Evolutionary conservation across 441 rosid genomes (phyloP), one percentile per base, ranked within the genome.

Genomic region (Populus hybrid): DNA sequence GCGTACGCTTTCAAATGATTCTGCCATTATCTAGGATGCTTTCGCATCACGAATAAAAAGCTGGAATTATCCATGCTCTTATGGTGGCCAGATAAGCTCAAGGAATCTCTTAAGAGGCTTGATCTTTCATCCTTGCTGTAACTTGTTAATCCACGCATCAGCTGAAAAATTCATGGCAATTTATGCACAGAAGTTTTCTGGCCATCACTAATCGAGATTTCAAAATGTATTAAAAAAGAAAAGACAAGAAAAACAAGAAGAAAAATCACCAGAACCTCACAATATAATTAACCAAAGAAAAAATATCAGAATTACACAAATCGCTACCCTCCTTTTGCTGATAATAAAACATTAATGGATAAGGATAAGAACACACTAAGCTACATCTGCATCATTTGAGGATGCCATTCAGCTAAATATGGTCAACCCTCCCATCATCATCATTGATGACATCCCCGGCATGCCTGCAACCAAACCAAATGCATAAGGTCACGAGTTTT

Each of bases 361-460:
- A 69, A 66, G 24, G 72, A 68, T 24, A 61, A 70, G 72, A 81
- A 42, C 87, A 86, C 81, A 69, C 78, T 82, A 85, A 73, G 81
- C 88, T 81, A 83, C 85, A 70, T 21, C 16, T n/a, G 77, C 83
- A 4, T 50, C 18, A 16, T 26, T 67, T 18, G 20, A 26, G 61
- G 72, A 40, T 70, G 75, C 35, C 67, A 36, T 76, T 70, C 66
- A 40, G 79, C 81, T 87, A 85, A 77, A 85, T 82, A 78, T 80
- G 90, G 80, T 90, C 92, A 14, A 11, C 78, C 81, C 88, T 84
- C 35, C 90, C 81, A 35, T 88, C 91, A 20, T 88, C 91, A 10
- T 90, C 90, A 2, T 81, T 81, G 28, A 84, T 85, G 61, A 87
- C 90, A 70, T 91, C 96, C 36, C 92, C 89, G 10, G 84, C 91